A percentile compares a stretch with the other conserved stretches of the same genome.
Evolutionary conservation across 192 early-diverging fungal genomes (phyloP).

Genomic region (Powellomyces hirtus): DNA sequence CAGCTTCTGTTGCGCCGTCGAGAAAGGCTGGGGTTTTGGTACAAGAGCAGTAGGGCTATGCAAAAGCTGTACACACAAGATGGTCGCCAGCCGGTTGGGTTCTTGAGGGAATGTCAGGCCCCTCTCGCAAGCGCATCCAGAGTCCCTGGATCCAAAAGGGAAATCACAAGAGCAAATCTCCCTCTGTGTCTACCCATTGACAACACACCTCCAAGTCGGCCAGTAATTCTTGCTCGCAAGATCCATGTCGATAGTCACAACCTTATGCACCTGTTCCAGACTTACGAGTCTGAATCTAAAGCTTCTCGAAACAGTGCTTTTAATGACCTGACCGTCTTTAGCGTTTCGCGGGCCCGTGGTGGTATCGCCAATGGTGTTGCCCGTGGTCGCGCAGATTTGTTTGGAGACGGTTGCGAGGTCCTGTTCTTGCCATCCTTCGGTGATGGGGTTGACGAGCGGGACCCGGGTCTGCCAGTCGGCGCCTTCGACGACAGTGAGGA

Average conservation of each 20-base stretch:
- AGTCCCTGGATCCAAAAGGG: too few species aligned
- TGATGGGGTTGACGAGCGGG: constrained; percentile 27
- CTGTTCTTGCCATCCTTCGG: constrained; percentile 21
- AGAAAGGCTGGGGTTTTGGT: too few species aligned
- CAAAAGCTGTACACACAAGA: too few species aligned
- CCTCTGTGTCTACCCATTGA: constrained; percentile 2
- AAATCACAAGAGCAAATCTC: not conserved
- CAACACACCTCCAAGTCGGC: constrained; percentile 35
- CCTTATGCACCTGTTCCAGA: constrained; percentile 35
- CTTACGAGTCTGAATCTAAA: constrained; percentile 32
- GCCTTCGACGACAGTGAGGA: constrained; percentile 30
- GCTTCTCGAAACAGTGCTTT: constrained; percentile 25
- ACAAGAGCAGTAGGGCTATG: too few species aligned
- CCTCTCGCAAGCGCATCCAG: too few species aligned
- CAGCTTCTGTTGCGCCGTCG: too few species aligned
- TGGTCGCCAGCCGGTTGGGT: too few species aligned
- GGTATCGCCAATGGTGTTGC: not conserved
- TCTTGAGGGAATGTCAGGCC: too few species aligned
- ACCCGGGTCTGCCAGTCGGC: constrained; percentile 23
- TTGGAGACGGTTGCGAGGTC: constrained; percentile 5
- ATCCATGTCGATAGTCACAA: constrained; percentile 32
- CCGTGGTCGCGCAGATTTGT: not conserved
- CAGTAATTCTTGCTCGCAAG: constrained; percentile 36
- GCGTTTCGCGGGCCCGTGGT: not conserved
- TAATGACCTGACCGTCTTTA: constrained; percentile 19